Evolutionary conservation across 2,329 filamentous ascomycete species (phyloP).

Genomic region (Simplicillium aogashimaense): DNA sequence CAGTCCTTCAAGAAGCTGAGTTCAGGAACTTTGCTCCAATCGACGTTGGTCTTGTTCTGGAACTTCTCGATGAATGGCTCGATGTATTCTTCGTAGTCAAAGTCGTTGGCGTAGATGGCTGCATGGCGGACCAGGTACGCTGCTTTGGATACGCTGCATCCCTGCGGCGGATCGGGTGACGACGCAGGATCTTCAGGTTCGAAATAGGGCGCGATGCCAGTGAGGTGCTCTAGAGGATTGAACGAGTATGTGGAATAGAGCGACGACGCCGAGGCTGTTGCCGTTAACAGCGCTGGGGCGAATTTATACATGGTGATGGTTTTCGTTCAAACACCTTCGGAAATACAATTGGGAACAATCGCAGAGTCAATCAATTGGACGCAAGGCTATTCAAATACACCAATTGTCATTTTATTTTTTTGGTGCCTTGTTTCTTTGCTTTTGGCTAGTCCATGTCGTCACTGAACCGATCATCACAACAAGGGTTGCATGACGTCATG

Average conservation of each 20-base stretch:
- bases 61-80: conserved; percentile 48
- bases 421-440: too few relatives aligned
- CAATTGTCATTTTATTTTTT: too few relatives aligned
- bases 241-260: conserved; percentile 39
- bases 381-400: too few relatives aligned
- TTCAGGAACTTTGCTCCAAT: conserved; percentile 46
- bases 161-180: conserved; percentile 32
- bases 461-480: too few relatives aligned
- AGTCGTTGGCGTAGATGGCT: conserved; percentile 50
- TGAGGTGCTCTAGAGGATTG: conserved; percentile 42
- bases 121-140: conserved; percentile 50
- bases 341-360: too few relatives aligned
- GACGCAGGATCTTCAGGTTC: conserved; percentile 39
- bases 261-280: conserved; percentile 9
- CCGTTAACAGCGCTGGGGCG: conserved; percentile 5
- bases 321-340: too few relatives aligned
- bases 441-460: too few relatives aligned
- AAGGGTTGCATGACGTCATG: too few relatives aligned
- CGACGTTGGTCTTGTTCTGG: conserved; percentile 40
- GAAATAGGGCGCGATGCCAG: conserved; percentile 48
- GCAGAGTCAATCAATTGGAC: too few relatives aligned
- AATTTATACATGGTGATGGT: too few relatives aligned
- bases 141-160: conserved; percentile 39
- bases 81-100: conserved; percentile 47
- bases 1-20: conserved; percentile 48